A percentile compares a stretch with the other conserved stretches of the same genome.
These are phyloP conservation scores for Gynochthodes officinalis DNA, from an alignment of 257 asterid species.

Conservation along the genomic window DNA sequence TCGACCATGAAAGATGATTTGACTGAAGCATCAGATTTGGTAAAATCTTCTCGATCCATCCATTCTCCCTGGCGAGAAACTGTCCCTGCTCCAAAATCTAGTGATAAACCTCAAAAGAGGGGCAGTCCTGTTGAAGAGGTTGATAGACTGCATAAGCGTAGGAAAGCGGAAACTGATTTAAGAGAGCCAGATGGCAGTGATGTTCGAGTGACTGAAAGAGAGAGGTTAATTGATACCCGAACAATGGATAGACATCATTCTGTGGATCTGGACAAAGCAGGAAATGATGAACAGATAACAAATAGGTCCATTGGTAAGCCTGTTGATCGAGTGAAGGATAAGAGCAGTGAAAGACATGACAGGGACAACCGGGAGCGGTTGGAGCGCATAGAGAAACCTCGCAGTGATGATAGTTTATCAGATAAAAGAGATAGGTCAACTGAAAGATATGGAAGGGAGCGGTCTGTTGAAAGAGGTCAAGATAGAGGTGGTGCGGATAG, in stretches of 20 bases:
- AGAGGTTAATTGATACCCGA: constrained; percentile 57
- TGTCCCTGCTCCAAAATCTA: constrained; percentile 41
- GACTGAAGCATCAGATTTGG: constrained; percentile 50
- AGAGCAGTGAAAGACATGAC: constrained; percentile 72
- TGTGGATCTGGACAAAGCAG: constrained; percentile 48
- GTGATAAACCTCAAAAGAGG: constrained; percentile 77
- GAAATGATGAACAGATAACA: constrained; percentile 56
- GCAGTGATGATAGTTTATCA: constrained; percentile 65
- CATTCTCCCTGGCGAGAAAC: constrained; percentile 81
- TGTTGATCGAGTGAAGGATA: constrained; percentile 74
- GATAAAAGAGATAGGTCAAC: constrained; percentile 87
- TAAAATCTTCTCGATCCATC: constrained; percentile 53
- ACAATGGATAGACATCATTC: constrained; percentile 49
- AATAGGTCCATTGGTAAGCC: constrained; percentile 54
- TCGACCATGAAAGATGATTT: constrained; percentile 60
- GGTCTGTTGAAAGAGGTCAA: constrained; percentile 78
- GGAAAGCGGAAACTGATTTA: constrained; percentile 72
- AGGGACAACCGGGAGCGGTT: constrained; percentile 73
- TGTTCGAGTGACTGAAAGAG: constrained; percentile 63
- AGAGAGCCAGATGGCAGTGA: constrained; percentile 69
- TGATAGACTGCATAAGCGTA: constrained; percentile 80
- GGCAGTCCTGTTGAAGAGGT: constrained; percentile 77
- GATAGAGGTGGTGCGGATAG: constrained; percentile 71
- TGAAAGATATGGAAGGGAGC: constrained; percentile 87
- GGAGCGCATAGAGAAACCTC: constrained; percentile 80